Base-by-base conservation (phyloP, 2,329 filamentous ascomycete genomes). In the Talaromyces amestolkiae region DNA sequence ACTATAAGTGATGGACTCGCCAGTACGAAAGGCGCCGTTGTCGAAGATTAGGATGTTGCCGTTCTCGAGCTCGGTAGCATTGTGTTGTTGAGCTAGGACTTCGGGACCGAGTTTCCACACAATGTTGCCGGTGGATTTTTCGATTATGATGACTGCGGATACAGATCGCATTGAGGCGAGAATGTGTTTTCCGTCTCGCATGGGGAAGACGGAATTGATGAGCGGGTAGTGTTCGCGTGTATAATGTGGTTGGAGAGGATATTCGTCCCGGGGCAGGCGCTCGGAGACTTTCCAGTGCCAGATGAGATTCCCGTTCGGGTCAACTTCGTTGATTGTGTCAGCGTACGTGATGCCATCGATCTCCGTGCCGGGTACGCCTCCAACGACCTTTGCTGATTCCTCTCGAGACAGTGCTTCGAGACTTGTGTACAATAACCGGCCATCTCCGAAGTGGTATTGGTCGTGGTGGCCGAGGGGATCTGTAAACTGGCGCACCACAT, bases 11-110 rank as follows among this genome's bases (percentile, higher is more conserved):
- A 80, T 76, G 2, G 77, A 78, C 61, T 79, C 72, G 22, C 74
- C 73, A 15, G 75, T 70, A 5, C 80, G 72, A 65, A 80, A 82
- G 0, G 78, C 78, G 2, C 81, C 81, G 62, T 83, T 82, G 67
- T 83, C 80, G 66, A 82, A 80, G 62, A 82, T 78, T 19, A 82
- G 71, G 17, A 82, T 81, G 58, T 77, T 77, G 5, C 80, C 80
- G 27, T 77, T 71, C 0, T 75, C 69, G 5, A 82, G 72, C 67
- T 82, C 77, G 33, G 73, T 77, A 0, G 81, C 80, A 62, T 78
- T 79, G 69, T 82, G 80, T 67, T 82, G 81, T 68, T 83, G 81
- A 1, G 76, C 77, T 0, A 83, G 72, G 2, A 77, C 72, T 3
- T 75, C 76, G 2, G 76, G 74, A 27, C 76, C 74, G 13, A 83